A percentile compares a stretch with the other conserved stretches of the same genome.
phyloP scores from a whole-genome alignment of 208 protist species.

The Leishmania mexicana region DNA sequence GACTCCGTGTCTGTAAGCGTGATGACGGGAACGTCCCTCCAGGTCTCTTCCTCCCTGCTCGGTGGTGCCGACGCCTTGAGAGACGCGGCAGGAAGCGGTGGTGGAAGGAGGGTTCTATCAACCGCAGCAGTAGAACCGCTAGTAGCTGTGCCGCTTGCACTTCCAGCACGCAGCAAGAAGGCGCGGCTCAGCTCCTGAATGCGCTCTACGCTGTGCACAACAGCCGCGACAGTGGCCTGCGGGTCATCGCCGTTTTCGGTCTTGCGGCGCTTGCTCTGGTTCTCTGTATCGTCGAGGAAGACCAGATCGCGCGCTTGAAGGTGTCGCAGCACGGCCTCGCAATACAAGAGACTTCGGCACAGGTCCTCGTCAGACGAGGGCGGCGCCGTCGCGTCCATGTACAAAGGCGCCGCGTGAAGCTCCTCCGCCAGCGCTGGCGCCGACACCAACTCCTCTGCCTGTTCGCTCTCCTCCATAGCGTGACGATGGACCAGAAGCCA shows the following conservation, averaged over 20 bases:
- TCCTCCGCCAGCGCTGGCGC: not conserved
- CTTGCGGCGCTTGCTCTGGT: constrained; percentile 15
- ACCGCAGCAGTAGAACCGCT: not conserved
- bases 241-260: not conserved
- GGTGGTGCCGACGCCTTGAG: not conserved
- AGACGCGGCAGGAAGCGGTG: not conserved
- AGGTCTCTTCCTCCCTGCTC: not conserved
- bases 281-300: not conserved
- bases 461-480: not conserved
- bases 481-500: not conserved
- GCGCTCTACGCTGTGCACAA: constrained; percentile 8
- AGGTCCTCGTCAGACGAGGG: constrained; percentile 7
- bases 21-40: not conserved
- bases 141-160: not conserved
- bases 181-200: constrained; percentile 21
- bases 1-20: constrained; percentile 24
- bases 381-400: not conserved
- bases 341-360: constrained; percentile 13
- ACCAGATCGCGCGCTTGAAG: not conserved
- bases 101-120: not conserved
- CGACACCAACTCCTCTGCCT: not conserved
- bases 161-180: not conserved
- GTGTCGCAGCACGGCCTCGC: constrained; percentile 22
- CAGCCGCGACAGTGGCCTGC: not conserved
- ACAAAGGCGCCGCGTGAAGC: not conserved